Evolutionary conservation across 257 asterid genomes (phyloP).

Genomic region (Verbascum thapsus): DNA sequence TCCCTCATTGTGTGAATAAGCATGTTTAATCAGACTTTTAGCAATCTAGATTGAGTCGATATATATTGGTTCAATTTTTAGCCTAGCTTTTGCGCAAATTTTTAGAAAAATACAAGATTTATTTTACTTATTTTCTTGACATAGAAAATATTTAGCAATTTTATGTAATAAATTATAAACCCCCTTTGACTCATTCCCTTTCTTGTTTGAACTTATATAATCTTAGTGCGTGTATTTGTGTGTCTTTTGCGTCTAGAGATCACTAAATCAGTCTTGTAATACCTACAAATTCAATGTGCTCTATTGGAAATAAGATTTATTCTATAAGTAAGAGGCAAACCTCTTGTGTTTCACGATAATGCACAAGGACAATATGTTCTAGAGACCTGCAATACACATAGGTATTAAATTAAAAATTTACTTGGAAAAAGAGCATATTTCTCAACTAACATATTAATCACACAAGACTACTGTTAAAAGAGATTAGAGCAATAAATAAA

Average conservation of each 20-base stretch:
- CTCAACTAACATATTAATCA: not conserved
- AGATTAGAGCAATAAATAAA: no score
- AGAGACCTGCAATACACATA: conserved; percentile 50
- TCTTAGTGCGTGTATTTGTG: no score
- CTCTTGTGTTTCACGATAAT: conserved; percentile 82
- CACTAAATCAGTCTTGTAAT: not conserved
- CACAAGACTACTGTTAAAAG: conserved; percentile 11
- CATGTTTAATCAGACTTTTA: not conserved
- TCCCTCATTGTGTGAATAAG: not conserved
- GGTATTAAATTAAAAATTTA: conserved; percentile 20
- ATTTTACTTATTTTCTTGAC: no score
- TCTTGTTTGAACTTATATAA: no score
- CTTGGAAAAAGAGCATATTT: conserved; percentile 1
- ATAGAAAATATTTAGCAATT: no score
- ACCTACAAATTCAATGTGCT: not conserved
- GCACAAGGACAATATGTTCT: conserved; percentile 80
- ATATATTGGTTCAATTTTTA: no score
- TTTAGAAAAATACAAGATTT: no score
- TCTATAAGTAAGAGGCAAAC: conserved; percentile 42
- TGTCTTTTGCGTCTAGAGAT: no score
- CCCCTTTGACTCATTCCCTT: no score
- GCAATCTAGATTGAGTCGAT: no score
- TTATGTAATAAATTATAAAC: no score
- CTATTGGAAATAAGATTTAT: conserved; percentile 11
- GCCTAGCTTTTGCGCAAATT: no score